These are phyloP conservation scores for Glaciozyma martinii DNA, from an alignment of 768 basidiomycete genomes.

Conservation along the genomic window DNA sequence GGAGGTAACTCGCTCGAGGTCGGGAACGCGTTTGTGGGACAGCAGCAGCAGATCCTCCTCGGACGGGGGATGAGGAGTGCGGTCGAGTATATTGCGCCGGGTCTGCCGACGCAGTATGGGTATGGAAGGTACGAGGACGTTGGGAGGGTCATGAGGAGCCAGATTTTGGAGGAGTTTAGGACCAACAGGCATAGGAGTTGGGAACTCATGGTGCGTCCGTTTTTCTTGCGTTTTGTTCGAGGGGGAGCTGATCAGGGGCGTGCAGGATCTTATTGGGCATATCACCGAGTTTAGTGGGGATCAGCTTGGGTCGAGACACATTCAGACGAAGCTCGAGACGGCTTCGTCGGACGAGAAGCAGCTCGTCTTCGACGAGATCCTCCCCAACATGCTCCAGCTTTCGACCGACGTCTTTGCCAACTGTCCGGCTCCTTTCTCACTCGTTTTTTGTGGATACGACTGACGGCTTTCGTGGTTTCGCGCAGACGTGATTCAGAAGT, in stretches of 20 bases:
- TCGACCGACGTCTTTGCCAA: constrained; percentile 94
- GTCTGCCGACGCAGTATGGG: constrained; percentile 2
- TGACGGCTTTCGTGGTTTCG: not conserved
- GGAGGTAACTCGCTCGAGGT: not conserved
- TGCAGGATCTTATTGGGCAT: constrained; percentile 73
- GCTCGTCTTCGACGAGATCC: constrained; percentile 74
- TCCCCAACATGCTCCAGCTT: constrained; percentile 65
- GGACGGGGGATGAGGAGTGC: constrained; percentile 15
- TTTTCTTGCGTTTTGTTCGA: constrained; percentile 8
- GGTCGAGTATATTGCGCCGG: constrained; percentile 27
- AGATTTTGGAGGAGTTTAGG: constrained; percentile 75
- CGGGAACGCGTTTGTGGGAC: constrained; percentile 15
- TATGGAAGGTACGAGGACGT: constrained; percentile 5
- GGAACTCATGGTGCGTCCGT: constrained; percentile 60
- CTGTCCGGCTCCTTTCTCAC: constrained; percentile 51
- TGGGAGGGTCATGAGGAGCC: constrained; percentile 49
- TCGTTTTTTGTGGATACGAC: not conserved
- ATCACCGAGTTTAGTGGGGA: constrained; percentile 87
- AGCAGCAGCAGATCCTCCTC: constrained; percentile 31
- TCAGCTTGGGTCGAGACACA: constrained; percentile 96
- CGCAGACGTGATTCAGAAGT: constrained; percentile 76
- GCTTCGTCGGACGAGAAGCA: constrained; percentile 72
- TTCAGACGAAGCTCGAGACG: constrained; percentile 73
- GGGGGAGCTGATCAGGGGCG: no score
- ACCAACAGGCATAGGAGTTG: constrained; percentile 67